Evolutionary conservation across 78 protist species (phyloP).

Genomic region (Dictyostelium brefeldianum): DNA sequence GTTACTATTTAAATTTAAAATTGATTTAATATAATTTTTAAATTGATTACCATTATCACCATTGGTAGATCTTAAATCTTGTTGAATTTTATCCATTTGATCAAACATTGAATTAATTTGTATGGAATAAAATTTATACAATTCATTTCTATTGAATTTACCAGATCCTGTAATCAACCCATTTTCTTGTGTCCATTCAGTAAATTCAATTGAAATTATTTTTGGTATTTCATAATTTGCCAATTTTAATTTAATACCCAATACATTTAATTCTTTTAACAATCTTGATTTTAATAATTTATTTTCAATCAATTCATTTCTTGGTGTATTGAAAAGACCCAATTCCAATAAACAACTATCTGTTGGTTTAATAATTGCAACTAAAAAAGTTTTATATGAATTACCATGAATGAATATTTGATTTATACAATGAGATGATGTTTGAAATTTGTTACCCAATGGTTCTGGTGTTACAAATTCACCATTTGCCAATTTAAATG

Average conservation of each 20-base stretch:
- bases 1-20: slow-evolving; percentile 15
- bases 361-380: slow-evolving; percentile 63
- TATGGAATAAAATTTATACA: slow-evolving; percentile 25
- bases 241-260: slow-evolving; percentile 38
- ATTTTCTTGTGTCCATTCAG: slow-evolving; percentile 53
- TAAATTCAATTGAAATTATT: slow-evolving; percentile 33
- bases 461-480: slow-evolving; percentile 92
- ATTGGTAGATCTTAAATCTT: not conserved
- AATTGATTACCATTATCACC: not conserved
- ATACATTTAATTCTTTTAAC: slow-evolving; percentile 29
- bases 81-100: slow-evolving; percentile 35
- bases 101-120: slow-evolving; percentile 31
- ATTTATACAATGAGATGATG: slow-evolving; percentile 16
- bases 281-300: slow-evolving; percentile 12
- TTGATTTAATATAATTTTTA: slow-evolving; percentile 1
- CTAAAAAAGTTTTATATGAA: slow-evolving; percentile 40
- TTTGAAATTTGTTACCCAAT: slow-evolving; percentile 50
- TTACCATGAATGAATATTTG: slow-evolving; percentile 75
- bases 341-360: not conserved
- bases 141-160: slow-evolving; percentile 39
- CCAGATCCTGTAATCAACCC: slow-evolving; percentile 73
- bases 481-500: slow-evolving; percentile 92
- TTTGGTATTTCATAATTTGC: slow-evolving; percentile 84
- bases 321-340: not conserved
- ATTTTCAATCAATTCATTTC: not conserved